Conservation (phyloP, 202 grass and related monocot species). For the Zizania palustris region DNA sequence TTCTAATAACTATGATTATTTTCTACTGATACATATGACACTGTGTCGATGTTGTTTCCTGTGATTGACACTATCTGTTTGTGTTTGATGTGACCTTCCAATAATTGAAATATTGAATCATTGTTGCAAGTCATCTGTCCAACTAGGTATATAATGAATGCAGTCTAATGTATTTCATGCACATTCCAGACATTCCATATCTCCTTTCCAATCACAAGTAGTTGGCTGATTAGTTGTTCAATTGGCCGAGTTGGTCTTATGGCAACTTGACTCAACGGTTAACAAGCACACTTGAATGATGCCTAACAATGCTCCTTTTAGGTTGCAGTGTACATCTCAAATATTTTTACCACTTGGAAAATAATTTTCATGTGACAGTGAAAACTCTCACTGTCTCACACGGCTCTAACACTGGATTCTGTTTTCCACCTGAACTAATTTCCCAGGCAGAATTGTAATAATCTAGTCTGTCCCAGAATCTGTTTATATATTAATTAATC, state of each 20-base stretch:
- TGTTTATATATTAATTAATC: conserved; percentile 21
- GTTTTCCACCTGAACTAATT: not conserved
- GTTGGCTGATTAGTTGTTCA: not conserved
- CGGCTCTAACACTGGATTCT: not conserved
- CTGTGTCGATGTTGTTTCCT: not conserved
- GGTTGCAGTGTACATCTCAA: not conserved
- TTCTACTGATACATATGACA: not conserved
- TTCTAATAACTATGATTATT: conserved; percentile 9
- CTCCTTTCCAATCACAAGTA: not conserved
- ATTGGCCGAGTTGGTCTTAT: not conserved
- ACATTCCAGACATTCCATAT: not conserved
- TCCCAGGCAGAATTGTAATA: not conserved
- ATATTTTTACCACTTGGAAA: not conserved
- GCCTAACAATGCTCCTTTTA: not conserved
- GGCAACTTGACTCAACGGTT: not conserved
- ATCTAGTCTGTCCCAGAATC: not conserved
- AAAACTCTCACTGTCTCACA: not conserved
- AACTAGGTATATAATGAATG: not conserved
- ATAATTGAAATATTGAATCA: not conserved
- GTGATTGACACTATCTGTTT: not conserved
- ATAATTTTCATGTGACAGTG: conserved; percentile 5
- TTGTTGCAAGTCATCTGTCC: not conserved
- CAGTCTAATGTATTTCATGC: not conserved
- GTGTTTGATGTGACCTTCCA: not conserved
- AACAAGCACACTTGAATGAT: not conserved